Evolutionary conservation across 176 grass and related monocot species (phyloP), one percentile per base, ranked within the genome.

Genomic region (Oryza australiensis): DNA sequence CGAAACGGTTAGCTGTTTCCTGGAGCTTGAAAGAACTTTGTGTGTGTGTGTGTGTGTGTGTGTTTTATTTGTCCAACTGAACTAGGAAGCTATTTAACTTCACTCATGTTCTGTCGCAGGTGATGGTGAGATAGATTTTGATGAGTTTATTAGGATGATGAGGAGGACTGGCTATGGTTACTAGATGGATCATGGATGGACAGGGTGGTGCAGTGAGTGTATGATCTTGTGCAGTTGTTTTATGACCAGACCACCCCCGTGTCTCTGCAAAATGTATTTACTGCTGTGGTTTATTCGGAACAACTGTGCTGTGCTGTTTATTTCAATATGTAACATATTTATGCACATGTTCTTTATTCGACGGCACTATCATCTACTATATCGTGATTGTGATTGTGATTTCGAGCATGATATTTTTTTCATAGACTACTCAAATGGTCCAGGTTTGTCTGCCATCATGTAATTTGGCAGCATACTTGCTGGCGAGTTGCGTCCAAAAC

Each of bases 141-240:
- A 95, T 0, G 97, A 96, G 64, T 99, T 99, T 68, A 35, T 73
- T 20, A 85, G 85, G 87, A 92, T 99, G 53, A 94, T 99, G 93
- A 94, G 72, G 65, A 91, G 87, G 69, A 90, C 93, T 5, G 85
- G 53, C 77, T 99, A 87, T 73, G 89, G 89, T 48, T 87, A 82
- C 86, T 95, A 95, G 74, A 32, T 27, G 5, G 23, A 38, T 67
- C 70, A 32, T 27, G 5, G 23, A 38, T 67, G 18, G 22, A 18
- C 49, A 20, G 1, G 15, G n/a, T 6, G 51, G 51, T 55, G 51
- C 32, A 65, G 83, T 2, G n/a, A 49, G 83, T 24, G 62, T 23
- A 55, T 46, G 27, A 29, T 35, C 26, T 55, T 26, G 28, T 68
- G 64, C 71, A 64, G 62, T 63, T 67, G 35, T 73, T 55, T 28